Conservation (phyloP, 2,329 filamentous ascomycete species). For the Colletotrichum sp. region DNA sequence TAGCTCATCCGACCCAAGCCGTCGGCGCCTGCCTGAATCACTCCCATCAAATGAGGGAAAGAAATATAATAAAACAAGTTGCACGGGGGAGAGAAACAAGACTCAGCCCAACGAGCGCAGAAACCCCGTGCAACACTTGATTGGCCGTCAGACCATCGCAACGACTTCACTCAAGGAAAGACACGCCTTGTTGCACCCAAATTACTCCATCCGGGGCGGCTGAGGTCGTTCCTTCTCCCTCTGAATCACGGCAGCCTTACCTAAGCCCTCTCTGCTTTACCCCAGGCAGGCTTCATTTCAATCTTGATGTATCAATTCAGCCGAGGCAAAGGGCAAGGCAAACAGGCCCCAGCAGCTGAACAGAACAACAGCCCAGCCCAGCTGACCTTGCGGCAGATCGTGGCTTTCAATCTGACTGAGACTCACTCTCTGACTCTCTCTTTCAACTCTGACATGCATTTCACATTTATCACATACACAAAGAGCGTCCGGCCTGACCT, state of each 20-base stretch:
- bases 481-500: background rate
- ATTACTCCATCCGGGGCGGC: background rate
- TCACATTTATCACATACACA: background rate
- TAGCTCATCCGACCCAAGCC: constrained; percentile 7
- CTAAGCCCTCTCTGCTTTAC: background rate
- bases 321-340: background rate
- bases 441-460: background rate
- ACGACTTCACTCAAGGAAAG: background rate
- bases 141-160: background rate
- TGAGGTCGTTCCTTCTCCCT: background rate
- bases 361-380: background rate
- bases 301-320: background rate
- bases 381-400: background rate
- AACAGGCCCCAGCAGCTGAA: background rate
- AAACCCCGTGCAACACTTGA: background rate
- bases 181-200: background rate
- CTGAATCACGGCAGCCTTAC: background rate
- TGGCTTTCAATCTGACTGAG: background rate
- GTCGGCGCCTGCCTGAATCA: constrained; percentile 9
- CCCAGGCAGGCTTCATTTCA: no score
- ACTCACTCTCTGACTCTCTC: background rate
- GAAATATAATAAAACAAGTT: background rate
- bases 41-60: background rate
- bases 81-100: background rate
- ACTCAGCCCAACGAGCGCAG: background rate